Conservation (phyloP, 352 stramenopile species). For the Globisporangium recalcitrans region DNA sequence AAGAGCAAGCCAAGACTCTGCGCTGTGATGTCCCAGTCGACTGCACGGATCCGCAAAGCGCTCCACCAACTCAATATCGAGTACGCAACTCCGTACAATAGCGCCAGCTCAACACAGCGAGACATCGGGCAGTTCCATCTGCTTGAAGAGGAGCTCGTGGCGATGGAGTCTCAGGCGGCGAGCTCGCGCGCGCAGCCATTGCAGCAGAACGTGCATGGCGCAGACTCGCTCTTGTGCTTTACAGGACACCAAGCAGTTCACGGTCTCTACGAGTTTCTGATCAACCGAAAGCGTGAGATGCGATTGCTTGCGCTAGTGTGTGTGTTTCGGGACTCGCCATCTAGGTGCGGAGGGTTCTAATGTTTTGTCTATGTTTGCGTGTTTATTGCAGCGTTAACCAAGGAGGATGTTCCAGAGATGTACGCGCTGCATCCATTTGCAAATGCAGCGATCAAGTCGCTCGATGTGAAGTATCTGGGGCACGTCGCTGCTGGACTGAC, state of each 20-base stretch:
- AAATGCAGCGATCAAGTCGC: constrained; percentile 53
- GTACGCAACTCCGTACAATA: constrained; percentile 57
- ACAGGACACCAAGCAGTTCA: constrained; percentile 57
- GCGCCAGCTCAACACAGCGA: constrained; percentile 28
- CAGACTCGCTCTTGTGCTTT: constrained; percentile 64
- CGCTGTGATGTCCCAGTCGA: constrained; percentile 70
- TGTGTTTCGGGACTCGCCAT: not conserved
- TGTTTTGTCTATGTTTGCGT: not conserved
- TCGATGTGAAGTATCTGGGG: constrained; percentile 43
- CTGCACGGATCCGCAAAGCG: constrained; percentile 50
- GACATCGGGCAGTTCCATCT: constrained; percentile 44
- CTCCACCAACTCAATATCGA: constrained; percentile 56
- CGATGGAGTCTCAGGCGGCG: constrained; percentile 13
- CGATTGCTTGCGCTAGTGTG: no score
- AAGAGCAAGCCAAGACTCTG: constrained; percentile 21
- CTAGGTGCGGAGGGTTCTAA: not conserved
- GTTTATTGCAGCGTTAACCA: constrained; percentile 48
- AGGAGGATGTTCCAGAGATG: constrained; percentile 67
- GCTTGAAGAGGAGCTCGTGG: constrained; percentile 37
- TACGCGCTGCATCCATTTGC: constrained; percentile 46
- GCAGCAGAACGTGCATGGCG: constrained; percentile 41
- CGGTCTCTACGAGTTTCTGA: constrained; percentile 68
- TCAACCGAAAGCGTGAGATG: constrained; percentile 72
- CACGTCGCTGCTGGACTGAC: constrained; percentile 18
- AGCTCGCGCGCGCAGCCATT: constrained; percentile 13